phyloP scores from a whole-genome alignment of 2,329 filamentous ascomycete species.

The Passalora sequoiae region DNA sequence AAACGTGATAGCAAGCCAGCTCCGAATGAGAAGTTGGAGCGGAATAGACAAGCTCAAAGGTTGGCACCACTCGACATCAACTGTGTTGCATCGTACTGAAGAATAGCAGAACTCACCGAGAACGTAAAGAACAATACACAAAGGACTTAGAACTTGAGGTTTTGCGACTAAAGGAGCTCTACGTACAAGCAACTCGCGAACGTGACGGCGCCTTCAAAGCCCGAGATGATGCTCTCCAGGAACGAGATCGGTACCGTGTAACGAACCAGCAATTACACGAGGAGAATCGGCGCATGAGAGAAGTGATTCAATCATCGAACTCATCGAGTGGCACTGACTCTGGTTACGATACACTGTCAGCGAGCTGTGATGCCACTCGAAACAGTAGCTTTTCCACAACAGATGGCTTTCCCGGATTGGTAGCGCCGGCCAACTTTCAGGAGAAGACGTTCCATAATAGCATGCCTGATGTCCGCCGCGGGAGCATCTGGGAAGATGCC shows the following conservation, averaged over 20 bases:
- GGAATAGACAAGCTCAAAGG: constrained; percentile 25
- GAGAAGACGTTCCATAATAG: constrained; percentile 10
- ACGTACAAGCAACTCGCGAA: constrained; percentile 15
- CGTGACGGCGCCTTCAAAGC: constrained; percentile 15
- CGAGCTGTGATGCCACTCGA: constrained; percentile 17
- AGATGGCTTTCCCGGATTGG: constrained; percentile 14
- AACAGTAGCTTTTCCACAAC: constrained; percentile 18
- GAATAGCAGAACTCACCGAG: constrained; percentile 22
- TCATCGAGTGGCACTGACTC: constrained; percentile 20
- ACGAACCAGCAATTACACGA: constrained; percentile 9
- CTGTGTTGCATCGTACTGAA: no score
- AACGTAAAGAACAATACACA: constrained; percentile 25
- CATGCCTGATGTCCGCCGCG: neutral
- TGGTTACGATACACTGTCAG: constrained; percentile 17
- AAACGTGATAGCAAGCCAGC: constrained; percentile 23
- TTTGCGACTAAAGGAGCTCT: constrained; percentile 21
- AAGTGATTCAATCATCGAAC: constrained; percentile 10
- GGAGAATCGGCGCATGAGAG: constrained; percentile 14
- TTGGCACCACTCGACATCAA: constrained; percentile 1
- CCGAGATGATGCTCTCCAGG: constrained; percentile 14
- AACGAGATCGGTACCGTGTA: constrained; percentile 12
- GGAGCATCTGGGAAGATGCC: constrained; percentile 15
- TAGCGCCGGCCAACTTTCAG: constrained; percentile 11
- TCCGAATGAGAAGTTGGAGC: constrained; percentile 21
- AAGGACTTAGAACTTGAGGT: constrained; percentile 24